These are phyloP conservation scores for Diaporthe nobilis DNA, from an alignment of 2,329 filamentous ascomycete species.

Conservation along the genomic window DNA sequence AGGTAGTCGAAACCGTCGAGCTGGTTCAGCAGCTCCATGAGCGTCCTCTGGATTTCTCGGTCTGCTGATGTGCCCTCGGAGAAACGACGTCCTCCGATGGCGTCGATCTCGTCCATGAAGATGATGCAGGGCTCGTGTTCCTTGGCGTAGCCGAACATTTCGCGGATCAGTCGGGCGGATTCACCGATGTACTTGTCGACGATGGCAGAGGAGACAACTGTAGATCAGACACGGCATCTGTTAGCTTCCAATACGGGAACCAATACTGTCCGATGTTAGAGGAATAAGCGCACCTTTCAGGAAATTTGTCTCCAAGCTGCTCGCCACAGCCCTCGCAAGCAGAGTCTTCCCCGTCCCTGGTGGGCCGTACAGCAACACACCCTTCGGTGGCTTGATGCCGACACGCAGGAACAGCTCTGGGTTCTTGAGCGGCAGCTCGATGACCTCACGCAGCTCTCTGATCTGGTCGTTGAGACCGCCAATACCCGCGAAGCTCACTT, in stretches of 20 bases:
- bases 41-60: conserved; percentile 96
- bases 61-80: conserved; percentile 98
- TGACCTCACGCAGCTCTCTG: conserved; percentile 95
- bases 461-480: conserved; percentile 99
- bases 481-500: conserved; percentile 97
- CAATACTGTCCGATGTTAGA: neutral
- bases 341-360: conserved; percentile 98
- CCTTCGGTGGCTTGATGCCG: conserved; percentile 98
- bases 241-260: neutral
- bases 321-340: conserved; percentile 93
- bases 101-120: conserved; percentile 99
- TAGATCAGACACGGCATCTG: conserved; percentile 37
- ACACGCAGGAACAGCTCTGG: conserved; percentile 97
- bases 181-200: conserved; percentile 99
- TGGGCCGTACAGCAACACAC: conserved; percentile 94
- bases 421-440: conserved; percentile 98
- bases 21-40: conserved; percentile 99
- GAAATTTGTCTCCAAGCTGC: conserved; percentile 98
- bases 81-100: conserved; percentile 96
- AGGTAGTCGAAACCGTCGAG: conserved; percentile 99
- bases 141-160: conserved; percentile 99
- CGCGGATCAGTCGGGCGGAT: conserved; percentile 94
- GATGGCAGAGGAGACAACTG: conserved; percentile 98
- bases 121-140: conserved; percentile 99
- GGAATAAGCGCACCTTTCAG: conserved; percentile 79